These are phyloP conservation scores for Chionographis japonica DNA, from an alignment of 106 monocot species.

Conservation along the genomic window DNA sequence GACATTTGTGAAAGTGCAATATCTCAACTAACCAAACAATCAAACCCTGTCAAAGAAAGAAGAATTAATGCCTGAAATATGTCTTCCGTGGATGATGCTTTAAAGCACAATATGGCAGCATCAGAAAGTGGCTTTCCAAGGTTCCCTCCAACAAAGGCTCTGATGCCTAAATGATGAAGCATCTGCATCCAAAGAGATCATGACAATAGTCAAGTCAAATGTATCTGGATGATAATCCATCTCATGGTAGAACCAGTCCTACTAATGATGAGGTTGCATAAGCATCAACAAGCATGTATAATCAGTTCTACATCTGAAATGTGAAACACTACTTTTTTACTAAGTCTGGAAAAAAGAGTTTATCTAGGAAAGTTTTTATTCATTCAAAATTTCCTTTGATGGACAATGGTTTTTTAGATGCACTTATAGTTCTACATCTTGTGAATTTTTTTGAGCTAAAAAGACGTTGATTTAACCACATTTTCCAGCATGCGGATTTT, in stretches of 20 bases:
- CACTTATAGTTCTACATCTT: no score
- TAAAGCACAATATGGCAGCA: conserved; percentile 27
- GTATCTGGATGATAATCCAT: not conserved
- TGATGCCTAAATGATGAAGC: conserved; percentile 35
- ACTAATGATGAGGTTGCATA: not conserved
- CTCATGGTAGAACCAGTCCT: not conserved
- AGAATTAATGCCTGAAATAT: conserved; percentile 20
- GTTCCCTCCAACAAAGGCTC: conserved; percentile 49
- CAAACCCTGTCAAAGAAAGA: not conserved
- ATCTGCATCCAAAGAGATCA: conserved; percentile 29
- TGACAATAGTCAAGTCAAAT: not conserved
- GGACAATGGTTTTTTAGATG: no score
- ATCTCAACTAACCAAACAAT: not conserved
- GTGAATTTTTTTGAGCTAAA: no score
- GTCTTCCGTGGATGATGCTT: conserved; percentile 11
- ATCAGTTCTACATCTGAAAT: no score
- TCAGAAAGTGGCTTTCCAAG: conserved; percentile 49
- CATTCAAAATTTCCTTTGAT: no score
- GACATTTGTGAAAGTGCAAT: no score
- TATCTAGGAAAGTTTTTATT: no score
- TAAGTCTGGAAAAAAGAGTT: no score
- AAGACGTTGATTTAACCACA: no score
- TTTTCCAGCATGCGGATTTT: no score
- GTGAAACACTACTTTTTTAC: no score
- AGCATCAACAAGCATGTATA: no score